Evolutionary conservation across 495 filamentous ascomycete genomes (phyloP), one percentile per base, ranked within the genome.

Genomic region (Melanomma pulvis-pyrius): DNA sequence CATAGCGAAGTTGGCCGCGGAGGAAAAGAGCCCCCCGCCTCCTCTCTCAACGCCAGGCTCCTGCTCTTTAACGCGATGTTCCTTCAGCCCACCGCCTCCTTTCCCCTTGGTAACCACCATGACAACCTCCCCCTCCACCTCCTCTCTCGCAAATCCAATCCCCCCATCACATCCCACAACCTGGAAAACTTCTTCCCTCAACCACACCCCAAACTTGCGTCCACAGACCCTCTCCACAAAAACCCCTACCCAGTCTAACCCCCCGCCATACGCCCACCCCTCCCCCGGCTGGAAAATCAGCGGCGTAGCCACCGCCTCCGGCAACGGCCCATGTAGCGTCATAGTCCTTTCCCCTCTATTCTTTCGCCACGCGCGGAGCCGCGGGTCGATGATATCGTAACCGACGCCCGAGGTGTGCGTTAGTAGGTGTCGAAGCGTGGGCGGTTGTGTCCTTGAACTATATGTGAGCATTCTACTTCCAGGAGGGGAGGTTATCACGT

Each of bases 371-470:
- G 61, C 39, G 4, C 34, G 9, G 4, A 64, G 30, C 12, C 36
- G 21, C 15, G 61, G 62, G 22, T 66, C 51, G 7, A 58, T 39
- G 7, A 67, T 49, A 22, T 54, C 56, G 32, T 70, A 70, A 2
- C 49, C 59, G 8, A 59, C 26, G 21, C 67, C 67, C 13, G 55
- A 55, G 21, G 67, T 22, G 51, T 70, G 67, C 6, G 62, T 67
- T 9, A 70, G 56, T 9, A 70, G 67, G 2, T 59, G 44, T 17
- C 68, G 53, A 2, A 72, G 57, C 7, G 70, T 72, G 21, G 68
- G 57, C 19, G 44, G 25, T 3, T 63, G 62, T 19, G 41, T 61
- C 4, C 50, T 26, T 3, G 36, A 13, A 2, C 19, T 34, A 19
- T 68, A 39, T 1, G 28, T 50, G 2, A 56, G 34, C 11, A 22